Evolutionary conservation across 139 green algal species (phyloP), one percentile per base, ranked within the genome.

Genomic region (Haematococcus sp.): DNA sequence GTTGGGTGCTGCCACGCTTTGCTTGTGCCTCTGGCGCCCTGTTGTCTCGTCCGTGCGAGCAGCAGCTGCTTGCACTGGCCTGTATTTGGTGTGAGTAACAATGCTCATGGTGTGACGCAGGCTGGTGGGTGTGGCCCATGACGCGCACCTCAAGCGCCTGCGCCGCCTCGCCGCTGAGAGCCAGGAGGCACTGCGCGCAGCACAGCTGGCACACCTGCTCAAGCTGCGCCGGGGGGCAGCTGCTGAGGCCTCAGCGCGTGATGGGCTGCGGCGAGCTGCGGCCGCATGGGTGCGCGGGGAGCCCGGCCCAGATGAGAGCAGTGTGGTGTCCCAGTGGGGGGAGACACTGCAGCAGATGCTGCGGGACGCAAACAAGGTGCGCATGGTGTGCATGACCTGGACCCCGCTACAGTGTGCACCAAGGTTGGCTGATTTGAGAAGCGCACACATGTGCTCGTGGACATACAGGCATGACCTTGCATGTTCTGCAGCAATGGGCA

Each of bases 131-230:
- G 71, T 78, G 13, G 71, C 77, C 16, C 67, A 78, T 54, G 66
- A 69, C 13, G 71, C 77, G 0, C 71, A 76, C 61, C 44, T 63
- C 19, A 60, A 68, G 31, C 75, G 67, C 71, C 46, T 77, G 46
- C 63, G 58, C 2, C 77, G 70, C 11, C 22, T 81, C 33, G 76
- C 76, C 1, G 76, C 76, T 0, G 76, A 68, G 35, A 65, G 76
- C 28, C 58, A 81, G 69, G 76, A 81, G 63, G 76, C 69, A 34
- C 51, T 81, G 61, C 70, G 76, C 9, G 60, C 64, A 2, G 76
- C 69, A 15, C 69, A 76, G 76, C 60, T 22, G 3, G 69, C 76
- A 11, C 52, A 74, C 63, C 44, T 81, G 25, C 46, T 59, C 13
- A 11, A 25, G 11, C 76, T 81, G 23, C 59, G 76, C 16, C 51